phyloP scores from a whole-genome alignment of 1,284 basidiomycete genomes.

The Golubevia sp. region DNA sequence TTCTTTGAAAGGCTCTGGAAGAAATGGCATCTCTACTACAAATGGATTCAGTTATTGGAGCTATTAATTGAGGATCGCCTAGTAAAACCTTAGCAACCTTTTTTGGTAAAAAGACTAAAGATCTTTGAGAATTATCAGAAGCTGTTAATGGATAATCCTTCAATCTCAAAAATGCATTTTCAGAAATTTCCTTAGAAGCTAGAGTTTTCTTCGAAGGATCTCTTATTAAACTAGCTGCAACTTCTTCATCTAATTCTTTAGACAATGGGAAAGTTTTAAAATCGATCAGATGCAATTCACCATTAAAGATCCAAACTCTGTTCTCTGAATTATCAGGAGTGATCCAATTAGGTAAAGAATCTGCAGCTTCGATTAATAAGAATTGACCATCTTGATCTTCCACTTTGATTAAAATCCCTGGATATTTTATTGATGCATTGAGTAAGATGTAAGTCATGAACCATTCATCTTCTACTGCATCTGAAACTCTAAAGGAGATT shows the following conservation, averaged over 20 bases:
- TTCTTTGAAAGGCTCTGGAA: too few relatives aligned
- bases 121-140: not conserved
- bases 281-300: not conserved
- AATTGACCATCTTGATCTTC: constrained; percentile 95
- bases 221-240: not conserved
- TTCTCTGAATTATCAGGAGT: constrained; percentile 87
- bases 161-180: not conserved
- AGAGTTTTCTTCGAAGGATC: not conserved
- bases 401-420: constrained; percentile 49
- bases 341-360: constrained; percentile 86
- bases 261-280: not conserved
- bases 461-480: too few relatives aligned
- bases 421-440: too few relatives aligned
- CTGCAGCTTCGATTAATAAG: constrained; percentile 92
- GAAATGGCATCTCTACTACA: too few relatives aligned
- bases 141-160: not conserved
- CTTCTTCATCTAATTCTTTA: not conserved
- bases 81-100: not conserved
- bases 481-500: not conserved
- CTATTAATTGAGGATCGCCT: too few relatives aligned
- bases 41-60: too few relatives aligned
- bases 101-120: not conserved
- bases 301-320: constrained; percentile 63
- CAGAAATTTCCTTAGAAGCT: not conserved
- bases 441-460: too few relatives aligned